Evolutionary conservation across 805 yeast species (phyloP).

Genomic region (Cyberlindnera subsufficiens): DNA sequence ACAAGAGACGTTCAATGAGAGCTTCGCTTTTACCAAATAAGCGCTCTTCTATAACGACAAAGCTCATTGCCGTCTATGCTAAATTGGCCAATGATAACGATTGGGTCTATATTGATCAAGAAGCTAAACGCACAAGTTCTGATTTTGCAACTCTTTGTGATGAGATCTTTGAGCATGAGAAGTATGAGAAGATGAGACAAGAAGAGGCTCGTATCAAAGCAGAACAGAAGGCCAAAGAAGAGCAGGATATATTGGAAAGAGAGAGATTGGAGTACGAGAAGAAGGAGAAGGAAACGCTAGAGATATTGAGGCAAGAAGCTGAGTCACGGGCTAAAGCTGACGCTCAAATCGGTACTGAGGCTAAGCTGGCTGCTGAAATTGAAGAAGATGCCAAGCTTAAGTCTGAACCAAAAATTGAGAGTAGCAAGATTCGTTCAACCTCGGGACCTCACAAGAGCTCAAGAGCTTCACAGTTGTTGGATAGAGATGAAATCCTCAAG

Average conservation of each 20-base stretch:
- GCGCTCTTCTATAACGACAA: conserved; percentile 68
- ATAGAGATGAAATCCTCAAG: conserved; percentile 23
- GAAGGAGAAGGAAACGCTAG: conserved; percentile 9
- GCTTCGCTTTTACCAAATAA: conserved; percentile 38
- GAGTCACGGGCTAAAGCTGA: conserved; percentile 13
- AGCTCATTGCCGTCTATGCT: conserved; percentile 66
- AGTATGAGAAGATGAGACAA: conserved; percentile 50
- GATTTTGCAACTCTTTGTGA: conserved; percentile 77
- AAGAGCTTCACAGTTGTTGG: conserved; percentile 17
- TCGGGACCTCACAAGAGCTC: conserved; percentile 28
- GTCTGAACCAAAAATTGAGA: conserved; percentile 11
- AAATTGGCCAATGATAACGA: conserved; percentile 55
- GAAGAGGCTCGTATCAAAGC: conserved; percentile 36
- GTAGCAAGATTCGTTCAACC: conserved; percentile 28
- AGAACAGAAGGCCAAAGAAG: conserved; percentile 32
- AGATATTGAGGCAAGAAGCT: conserved; percentile 22
- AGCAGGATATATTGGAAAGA: conserved; percentile 18
- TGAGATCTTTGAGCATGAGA: conserved; percentile 68
- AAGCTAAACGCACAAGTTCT: conserved; percentile 69
- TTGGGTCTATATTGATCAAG: conserved; percentile 66
- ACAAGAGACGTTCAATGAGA: conserved; percentile 27
- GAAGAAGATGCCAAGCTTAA: conserved; percentile 14
- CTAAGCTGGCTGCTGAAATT: conserved; percentile 11
- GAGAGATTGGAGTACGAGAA: conserved; percentile 7
- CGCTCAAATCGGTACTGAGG: conserved; percentile 4